Evolutionary conservation across 2,329 filamentous ascomycete genomes (phyloP), one percentile per base, ranked within the genome.

Genomic region (Mycosphaerella sp.): DNA sequence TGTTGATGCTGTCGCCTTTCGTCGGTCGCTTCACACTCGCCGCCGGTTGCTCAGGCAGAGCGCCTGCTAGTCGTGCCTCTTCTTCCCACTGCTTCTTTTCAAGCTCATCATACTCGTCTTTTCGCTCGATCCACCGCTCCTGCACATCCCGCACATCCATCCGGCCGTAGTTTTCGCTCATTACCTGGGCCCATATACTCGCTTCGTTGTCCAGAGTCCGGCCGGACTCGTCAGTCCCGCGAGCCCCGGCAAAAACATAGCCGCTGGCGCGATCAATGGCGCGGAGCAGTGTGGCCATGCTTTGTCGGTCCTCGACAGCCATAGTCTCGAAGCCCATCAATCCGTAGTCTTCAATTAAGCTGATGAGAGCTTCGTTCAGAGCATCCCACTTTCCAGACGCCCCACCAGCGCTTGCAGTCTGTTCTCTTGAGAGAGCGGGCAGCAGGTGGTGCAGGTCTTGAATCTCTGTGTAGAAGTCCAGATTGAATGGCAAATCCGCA

Each of bases 381-480:
- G 85, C 83, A 48, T 84, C 80, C 67, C 95, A 97, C 67, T 95
- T 96, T 3, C 55, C 59, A 10, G 57, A 57, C 4, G 17, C 81
- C 23, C 59, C 59, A n/a, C 60, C 43, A n/a, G 55, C 41, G 4
- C 54, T 60, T 6, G 59, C 55, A 32, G 56, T 83, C 1, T 86
- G 85, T 70, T 98, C 93, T 23, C 81, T 79, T 64, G 90, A 84
- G 41, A 98, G 81, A 56, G 85, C 79, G 1, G 90, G 89, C 0
- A 93, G 80, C 10, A 98, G 78, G 62, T 95, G 89, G 21, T 82
- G 82, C 3, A 98, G 80, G 66, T 96, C 90, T 71, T 98, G 91
- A 6, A 97, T 92, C 70, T 98, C 92, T 57, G 93, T 97, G 71
- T 97, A 98, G 72, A 86, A 98, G 61, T 96, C 91, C 56, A 98